Base-by-base conservation (phyloP, 179 eudicot genomes). In the Patellifolia procumbens region DNA sequence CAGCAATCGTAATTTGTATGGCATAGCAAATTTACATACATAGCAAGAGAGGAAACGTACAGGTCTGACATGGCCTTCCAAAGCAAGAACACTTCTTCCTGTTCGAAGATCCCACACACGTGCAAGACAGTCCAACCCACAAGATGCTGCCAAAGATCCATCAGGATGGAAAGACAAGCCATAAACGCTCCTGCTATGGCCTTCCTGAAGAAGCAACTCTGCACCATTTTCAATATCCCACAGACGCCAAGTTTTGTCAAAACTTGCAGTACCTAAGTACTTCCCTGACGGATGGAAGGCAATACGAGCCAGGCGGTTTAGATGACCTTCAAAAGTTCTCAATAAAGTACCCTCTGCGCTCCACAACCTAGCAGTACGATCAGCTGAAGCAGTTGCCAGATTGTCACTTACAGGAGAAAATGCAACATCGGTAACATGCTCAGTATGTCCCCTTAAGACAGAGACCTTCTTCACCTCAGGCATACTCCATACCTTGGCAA, bases 151-250 rank as follows among this genome's bases (percentile, higher is more conserved):
- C 81, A 95, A 79, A 63, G 99, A 93, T 61, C 99, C 99, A 85
- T 95, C 99, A 17, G 74, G 84, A 78, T 95, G 99, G 73, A 95
- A 95, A 75, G 88, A 60, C 53, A 91, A 52, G 45, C 95, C 93
- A 86, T 95, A 95, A 2, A 95, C 91, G 80, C 96, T 88, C 83
- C 98, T 85, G 77, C 99, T 95, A 51, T 95, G 99, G 68, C 99
- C 99, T 87, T 95, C 99, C 81, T 93, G 99, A 72, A 93, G 93
- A 70, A 95, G 93, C 87, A 93, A 85, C 87, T 95, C 99, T 42
- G 84, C 81, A 31, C 97, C 96, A 67, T 84, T 87, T 76, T 88
- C 97, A 45, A 91, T 78, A 86, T 95, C 95, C 98, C 99, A 93
- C 72, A 93, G 78, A 71, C 99, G 92, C 98, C 99, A 93, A 32